Base-by-base conservation (phyloP, 495 filamentous ascomycete genomes). In the Penicillium macrosclerotiorum region DNA sequence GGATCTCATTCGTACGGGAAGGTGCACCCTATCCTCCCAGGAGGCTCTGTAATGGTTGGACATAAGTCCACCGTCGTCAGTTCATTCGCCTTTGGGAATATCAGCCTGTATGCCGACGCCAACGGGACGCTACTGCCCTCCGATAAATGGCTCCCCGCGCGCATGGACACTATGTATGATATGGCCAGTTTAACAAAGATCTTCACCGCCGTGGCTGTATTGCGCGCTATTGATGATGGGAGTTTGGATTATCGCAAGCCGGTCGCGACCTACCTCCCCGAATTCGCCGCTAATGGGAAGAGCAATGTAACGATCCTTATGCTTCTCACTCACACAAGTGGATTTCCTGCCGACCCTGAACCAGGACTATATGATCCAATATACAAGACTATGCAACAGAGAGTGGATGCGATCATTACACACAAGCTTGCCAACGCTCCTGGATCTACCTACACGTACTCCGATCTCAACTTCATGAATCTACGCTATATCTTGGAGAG, bases 131-230 rank as follows among this genome's bases (percentile, higher is more conserved):
- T 57, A 20, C 47, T 63, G 9, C 50, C 57, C 11, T n/a, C 13
- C 13, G 7, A 44, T 16, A 47, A 54, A 18, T 38, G 42, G 42
- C 45, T 47, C 25, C 37, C 55, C 6, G 24, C 57, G 20, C 43
- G 37, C 12, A 47, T 60, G 20, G 50, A 63, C 26, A 63, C 60
- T 1, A 57, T 63, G 4, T 60, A 60, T 35, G 57, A 63, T 26
- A 57, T 63, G 54, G 60, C 60, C 19, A 63, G 60, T 37, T 48
- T 63, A 7, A 63, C 60, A 1, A 62, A 59, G 29, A 25, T 63
- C 3, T 58, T 60, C 33, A 60, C 57, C 7, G 52, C 57, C 0
- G 45, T 58, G 7, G 54, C 57, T 12, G 47, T 42, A 35, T 37
- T 60, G 25, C 46, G 57, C 2, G 36, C 42, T n/a, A 49, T 60